Percentiles rank a stretch among this genome's conserved stretches.
Conservation (phyloP, 495 filamentous ascomycete species). For the Neurospora sp. region DNA sequence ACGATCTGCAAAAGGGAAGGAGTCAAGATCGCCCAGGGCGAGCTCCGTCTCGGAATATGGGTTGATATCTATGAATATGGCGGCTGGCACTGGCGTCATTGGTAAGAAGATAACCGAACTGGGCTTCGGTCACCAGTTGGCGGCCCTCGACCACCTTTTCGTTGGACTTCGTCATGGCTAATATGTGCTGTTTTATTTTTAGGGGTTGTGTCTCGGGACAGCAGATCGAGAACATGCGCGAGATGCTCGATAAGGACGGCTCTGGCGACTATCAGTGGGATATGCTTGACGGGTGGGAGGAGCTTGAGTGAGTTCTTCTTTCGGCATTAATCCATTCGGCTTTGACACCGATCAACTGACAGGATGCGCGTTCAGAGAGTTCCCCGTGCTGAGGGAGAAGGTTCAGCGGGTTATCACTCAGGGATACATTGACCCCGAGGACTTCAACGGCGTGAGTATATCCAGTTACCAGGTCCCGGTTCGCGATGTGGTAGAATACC, state of each 20-base stretch:
- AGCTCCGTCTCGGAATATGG: slow-evolving; percentile 60
- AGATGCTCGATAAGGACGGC: slow-evolving; percentile 21
- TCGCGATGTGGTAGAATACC: background rate
- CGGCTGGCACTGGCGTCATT: slow-evolving; percentile 64
- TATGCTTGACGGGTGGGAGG: slow-evolving; percentile 61
- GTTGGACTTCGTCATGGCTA: background rate
- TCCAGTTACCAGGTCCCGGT: background rate
- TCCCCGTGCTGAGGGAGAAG: slow-evolving; percentile 49
- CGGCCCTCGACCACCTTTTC: slow-evolving; percentile 1
- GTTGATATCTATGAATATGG: slow-evolving; percentile 40
- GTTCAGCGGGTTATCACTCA: slow-evolving; percentile 50
- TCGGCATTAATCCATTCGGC: background rate
- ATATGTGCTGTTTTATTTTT: background rate
- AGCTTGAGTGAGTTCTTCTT: slow-evolving; percentile 38
- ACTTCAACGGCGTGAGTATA: slow-evolving; percentile 64
- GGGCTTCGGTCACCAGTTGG: background rate
- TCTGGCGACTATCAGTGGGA: slow-evolving; percentile 33
- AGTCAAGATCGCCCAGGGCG: slow-evolving; percentile 66
- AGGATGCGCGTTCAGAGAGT: slow-evolving; percentile 6
- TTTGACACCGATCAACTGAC: background rate
- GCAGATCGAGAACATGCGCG: slow-evolving; percentile 46
- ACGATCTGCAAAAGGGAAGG: slow-evolving; percentile 51
- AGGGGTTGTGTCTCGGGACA: slow-evolving; percentile 77
- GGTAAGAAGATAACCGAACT: slow-evolving; percentile 39
- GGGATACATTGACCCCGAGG: slow-evolving; percentile 65